Evolutionary conservation across 306 rosid species (phyloP).

Genomic region (Abrus precatorius): DNA sequence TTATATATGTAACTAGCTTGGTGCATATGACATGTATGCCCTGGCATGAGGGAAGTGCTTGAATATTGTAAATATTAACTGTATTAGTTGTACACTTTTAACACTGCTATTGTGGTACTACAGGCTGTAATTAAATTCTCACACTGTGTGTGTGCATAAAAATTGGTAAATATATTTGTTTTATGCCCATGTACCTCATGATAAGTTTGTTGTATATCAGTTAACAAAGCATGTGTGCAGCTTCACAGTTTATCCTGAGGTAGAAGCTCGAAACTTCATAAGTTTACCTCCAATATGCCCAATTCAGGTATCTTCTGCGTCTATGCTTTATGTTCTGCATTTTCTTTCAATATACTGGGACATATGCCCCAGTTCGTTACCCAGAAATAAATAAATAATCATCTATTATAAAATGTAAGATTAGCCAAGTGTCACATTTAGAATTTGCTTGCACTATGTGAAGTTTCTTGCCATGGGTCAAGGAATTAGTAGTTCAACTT

Average conservation of each 20-base stretch:
- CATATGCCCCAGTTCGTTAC: not conserved
- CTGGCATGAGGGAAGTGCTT: not conserved
- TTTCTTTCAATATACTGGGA: slow-evolving; percentile 27
- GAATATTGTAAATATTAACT: slow-evolving; percentile 1
- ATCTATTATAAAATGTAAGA: slow-evolving; percentile 35
- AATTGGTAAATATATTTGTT: slow-evolving; percentile 36
- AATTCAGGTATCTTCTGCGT: slow-evolving; percentile 60
- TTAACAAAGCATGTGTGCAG: slow-evolving; percentile 60
- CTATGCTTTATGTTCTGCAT: slow-evolving; percentile 32
- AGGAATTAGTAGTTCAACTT: slow-evolving; percentile 24
- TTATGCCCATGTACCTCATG: slow-evolving; percentile 25
- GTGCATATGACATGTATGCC: not conserved
- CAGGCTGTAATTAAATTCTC: not conserved
- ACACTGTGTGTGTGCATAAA: too few relatives aligned
- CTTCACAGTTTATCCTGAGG: slow-evolving; percentile 86
- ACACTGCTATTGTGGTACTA: not conserved
- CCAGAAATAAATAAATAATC: not conserved
- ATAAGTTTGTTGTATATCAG: slow-evolving; percentile 26
- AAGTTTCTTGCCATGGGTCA: slow-evolving; percentile 37
- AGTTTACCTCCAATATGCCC: slow-evolving; percentile 82
- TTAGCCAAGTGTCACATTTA: slow-evolving; percentile 5
- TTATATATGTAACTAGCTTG: not conserved
- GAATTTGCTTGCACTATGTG: slow-evolving; percentile 39
- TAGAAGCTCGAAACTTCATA: slow-evolving; percentile 90
- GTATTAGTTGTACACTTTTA: not conserved